Percentiles rank a stretch among this genome's conserved stretches.
Conservation (phyloP, 768 basidiomycete species). For the Cyclocybe cylindracea region DNA sequence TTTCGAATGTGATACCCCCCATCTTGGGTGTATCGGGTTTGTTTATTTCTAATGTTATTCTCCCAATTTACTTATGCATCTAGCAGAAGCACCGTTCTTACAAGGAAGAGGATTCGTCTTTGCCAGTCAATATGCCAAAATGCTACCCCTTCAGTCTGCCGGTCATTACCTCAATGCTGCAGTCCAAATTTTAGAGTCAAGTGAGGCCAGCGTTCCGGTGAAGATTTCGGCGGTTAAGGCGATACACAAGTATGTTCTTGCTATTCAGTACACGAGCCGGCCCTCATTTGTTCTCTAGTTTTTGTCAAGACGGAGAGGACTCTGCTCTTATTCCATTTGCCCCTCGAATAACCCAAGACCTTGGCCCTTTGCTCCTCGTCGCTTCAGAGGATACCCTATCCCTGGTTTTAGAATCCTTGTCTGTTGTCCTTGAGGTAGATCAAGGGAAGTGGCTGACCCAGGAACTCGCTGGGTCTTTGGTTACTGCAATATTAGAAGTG, state of each 20-base stretch:
- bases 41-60: neutral
- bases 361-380: conserved; percentile 79
- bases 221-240: conserved; percentile 95
- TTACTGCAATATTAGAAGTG: conserved; percentile 68
- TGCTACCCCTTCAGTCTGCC: conserved; percentile 71
- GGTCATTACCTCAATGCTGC: conserved; percentile 89
- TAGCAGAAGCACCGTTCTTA: conserved; percentile 82
- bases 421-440: conserved; percentile 75
- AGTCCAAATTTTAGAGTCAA: conserved; percentile 78
- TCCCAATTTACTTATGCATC: neutral
- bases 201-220: conserved; percentile 75
- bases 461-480: conserved; percentile 67
- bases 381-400: conserved; percentile 89
- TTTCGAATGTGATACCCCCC: conserved; percentile 78
- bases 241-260: conserved; percentile 76
- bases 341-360: conserved; percentile 72
- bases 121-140: conserved; percentile 82
- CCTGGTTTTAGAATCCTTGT: conserved; percentile 83
- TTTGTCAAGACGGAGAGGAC: conserved; percentile 66
- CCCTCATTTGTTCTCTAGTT: conserved; percentile 42
- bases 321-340: conserved; percentile 64
- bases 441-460: conserved; percentile 70
- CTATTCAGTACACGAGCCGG: neutral
- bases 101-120: conserved; percentile 96
- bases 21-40: conserved; percentile 71